phyloP scores from a whole-genome alignment of 345 rosid genomes.

The Brassica carinata region DNA sequence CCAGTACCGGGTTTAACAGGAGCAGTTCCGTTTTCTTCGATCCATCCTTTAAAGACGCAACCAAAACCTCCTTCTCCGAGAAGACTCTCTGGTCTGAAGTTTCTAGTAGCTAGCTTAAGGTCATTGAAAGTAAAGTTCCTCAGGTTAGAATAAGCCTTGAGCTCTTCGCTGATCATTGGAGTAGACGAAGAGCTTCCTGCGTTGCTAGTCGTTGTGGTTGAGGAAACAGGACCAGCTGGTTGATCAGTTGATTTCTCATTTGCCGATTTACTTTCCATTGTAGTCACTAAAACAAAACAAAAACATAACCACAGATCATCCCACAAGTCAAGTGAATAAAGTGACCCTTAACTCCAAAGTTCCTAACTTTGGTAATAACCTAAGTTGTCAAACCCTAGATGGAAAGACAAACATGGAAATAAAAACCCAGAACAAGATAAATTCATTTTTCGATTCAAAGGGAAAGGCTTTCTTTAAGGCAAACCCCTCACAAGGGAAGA shows the following conservation, averaged over 20 bases:
- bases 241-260: conserved; percentile 76
- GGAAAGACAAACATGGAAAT: conserved; percentile 25
- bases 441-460: background rate
- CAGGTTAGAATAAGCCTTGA: conserved; percentile 73
- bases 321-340: background rate
- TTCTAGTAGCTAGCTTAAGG: conserved; percentile 89
- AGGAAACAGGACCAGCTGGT: conserved; percentile 55
- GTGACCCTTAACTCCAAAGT: background rate
- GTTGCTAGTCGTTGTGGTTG: conserved; percentile 82
- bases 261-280: conserved; percentile 68
- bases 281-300: conserved; percentile 21
- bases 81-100: conserved; percentile 93
- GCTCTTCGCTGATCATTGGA: conserved; percentile 84
- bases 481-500: too few relatives aligned
- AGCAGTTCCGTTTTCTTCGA: conserved; percentile 97
- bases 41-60: conserved; percentile 96
- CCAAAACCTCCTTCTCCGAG: conserved; percentile 99
- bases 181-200: conserved; percentile 82
- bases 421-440: conserved; percentile 11
- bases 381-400: conserved; percentile 23
- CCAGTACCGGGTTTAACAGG: conserved; percentile 98
- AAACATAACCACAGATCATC: background rate
- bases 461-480: background rate
- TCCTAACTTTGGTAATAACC: conserved; percentile 6
- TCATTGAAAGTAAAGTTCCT: conserved; percentile 88